Evolutionary conservation across 805 yeast genomes (phyloP), one percentile per base, ranked within the genome.

Genomic region (Candida caryicola): DNA sequence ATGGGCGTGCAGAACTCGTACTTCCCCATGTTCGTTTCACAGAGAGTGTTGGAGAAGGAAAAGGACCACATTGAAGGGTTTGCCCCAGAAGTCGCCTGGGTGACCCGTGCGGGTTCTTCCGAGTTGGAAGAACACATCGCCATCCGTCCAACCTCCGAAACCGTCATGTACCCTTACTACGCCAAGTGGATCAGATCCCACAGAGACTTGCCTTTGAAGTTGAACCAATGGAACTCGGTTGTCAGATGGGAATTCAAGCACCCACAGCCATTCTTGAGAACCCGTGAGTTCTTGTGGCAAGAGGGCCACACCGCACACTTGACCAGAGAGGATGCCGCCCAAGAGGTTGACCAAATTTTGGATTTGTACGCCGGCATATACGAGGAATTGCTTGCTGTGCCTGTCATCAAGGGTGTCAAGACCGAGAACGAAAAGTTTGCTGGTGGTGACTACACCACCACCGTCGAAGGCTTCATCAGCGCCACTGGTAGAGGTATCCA

Each of bases 21-120:
- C 65, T 93, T 93, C 85, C 99, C 99, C 48, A 87, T 93, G 97
- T 93, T 93, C 59, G 98, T 93, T 35, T 89, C 97, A 7, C 74
- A 86, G 33, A 79, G 81, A 52, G 99, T 95, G 16, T 74, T 93
- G 55, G 98, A 95, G 71, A 88, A 82, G 71, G 99, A 93, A 74
- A 93, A 93, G 69, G 99, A 93, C 60, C 99, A 93, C 62, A 80
- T 93, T 53, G 99, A 93, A 68, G 99, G 99, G 31, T 93, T 93
- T 63, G 99, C 99, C 33, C 99, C 99, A 17, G 99, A 93, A 69
- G 99, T 93, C 40, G 99, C 99, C 17, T 93, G 99, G 99, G 99
- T 93, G 51, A 93, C 99, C 40, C 81, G 74, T 56, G 99, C 99
- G 38, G 99, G 99, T 55, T 63, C 71, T 23, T 84, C 95, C 23